A percentile compares a stretch with the other conserved stretches of the same genome.
These are phyloP conservation scores for Hymenoscyphus occultus DNA, from an alignment of 2,329 filamentous ascomycete species.

Conservation along the genomic window DNA sequence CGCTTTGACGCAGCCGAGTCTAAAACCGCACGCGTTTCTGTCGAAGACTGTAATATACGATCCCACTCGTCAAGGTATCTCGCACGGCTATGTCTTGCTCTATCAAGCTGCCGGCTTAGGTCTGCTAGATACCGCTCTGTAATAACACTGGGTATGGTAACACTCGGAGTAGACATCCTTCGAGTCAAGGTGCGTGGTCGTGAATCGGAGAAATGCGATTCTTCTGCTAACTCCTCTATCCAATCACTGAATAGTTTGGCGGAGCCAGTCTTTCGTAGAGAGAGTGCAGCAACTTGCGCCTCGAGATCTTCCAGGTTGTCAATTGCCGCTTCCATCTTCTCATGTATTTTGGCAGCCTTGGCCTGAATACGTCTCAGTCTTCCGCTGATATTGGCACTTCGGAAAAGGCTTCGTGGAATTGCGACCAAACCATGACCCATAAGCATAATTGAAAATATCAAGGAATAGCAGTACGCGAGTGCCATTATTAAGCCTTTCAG, in stretches of 20 bases:
- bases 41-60: constrained; percentile 69
- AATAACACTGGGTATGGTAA: constrained; percentile 72
- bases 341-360: constrained; percentile 77
- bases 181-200: constrained; percentile 45
- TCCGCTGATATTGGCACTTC: constrained; percentile 72
- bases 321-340: constrained; percentile 82
- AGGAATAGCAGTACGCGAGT: constrained; percentile 88
- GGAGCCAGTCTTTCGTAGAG: constrained; percentile 75
- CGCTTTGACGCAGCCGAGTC: constrained; percentile 78
- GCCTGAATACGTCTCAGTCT: constrained; percentile 72
- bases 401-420: constrained; percentile 77
- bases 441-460: constrained; percentile 88
- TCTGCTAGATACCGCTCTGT: constrained; percentile 93
- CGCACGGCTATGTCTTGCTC: constrained; percentile 78
- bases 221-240: constrained; percentile 91
- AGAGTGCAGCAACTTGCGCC: constrained; percentile 73
- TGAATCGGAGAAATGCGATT: constrained; percentile 63
- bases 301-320: constrained; percentile 78
- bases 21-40: constrained; percentile 74
- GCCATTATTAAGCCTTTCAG: constrained; percentile 90
- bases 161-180: constrained; percentile 42
- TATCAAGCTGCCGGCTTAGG: constrained; percentile 74
- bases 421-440: constrained; percentile 97
- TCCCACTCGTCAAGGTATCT: constrained; percentile 87
- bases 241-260: constrained; percentile 79